Percentiles rank a stretch among this genome's conserved stretches.
These are phyloP conservation scores for Chaetomium olivaceum DNA, from an alignment of 2,329 filamentous ascomycete genomes.

Conservation along the genomic window DNA sequence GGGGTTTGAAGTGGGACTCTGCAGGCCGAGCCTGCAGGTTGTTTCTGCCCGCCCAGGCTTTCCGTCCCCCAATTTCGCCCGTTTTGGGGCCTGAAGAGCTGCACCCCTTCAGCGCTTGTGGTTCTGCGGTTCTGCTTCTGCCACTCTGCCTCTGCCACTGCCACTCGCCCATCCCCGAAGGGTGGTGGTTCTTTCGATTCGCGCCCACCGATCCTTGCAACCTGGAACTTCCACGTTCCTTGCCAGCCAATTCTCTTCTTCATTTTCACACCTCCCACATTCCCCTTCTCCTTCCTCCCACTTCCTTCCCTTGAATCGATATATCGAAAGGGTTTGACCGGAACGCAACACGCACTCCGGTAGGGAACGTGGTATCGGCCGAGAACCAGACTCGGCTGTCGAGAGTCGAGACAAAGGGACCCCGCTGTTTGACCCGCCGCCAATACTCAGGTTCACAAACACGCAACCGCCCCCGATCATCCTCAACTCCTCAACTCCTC, in stretches of 20 bases:
- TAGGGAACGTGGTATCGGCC: slow-evolving; percentile 19
- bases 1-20: slow-evolving; percentile 12
- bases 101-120: slow-evolving; percentile 22
- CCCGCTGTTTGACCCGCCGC: slow-evolving; percentile 22
- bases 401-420: slow-evolving; percentile 26
- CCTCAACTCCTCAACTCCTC: slow-evolving; percentile 3
- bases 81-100: slow-evolving; percentile 4
- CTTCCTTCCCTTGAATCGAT: not conserved
- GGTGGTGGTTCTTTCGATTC: slow-evolving; percentile 9
- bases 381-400: slow-evolving; percentile 20
- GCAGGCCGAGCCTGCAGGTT: slow-evolving; percentile 5
- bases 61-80: slow-evolving; percentile 13
- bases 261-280: slow-evolving; percentile 11
- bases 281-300: slow-evolving; percentile 8
- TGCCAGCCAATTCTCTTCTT: slow-evolving; percentile 16
- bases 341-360: not conserved
- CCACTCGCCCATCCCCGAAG: slow-evolving; percentile 10
- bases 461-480: not conserved
- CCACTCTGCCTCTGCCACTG: slow-evolving; percentile 14
- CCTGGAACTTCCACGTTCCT: not conserved
- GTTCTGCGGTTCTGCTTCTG: slow-evolving; percentile 3
- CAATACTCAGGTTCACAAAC: slow-evolving; percentile 16
- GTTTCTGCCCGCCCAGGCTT: slow-evolving; percentile 18
- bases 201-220: slow-evolving; percentile 19
- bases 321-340: slow-evolving; percentile 11